These are phyloP conservation scores for Clavispora carvajalis DNA, from an alignment of 805 yeast species.

Conservation along the genomic window DNA sequence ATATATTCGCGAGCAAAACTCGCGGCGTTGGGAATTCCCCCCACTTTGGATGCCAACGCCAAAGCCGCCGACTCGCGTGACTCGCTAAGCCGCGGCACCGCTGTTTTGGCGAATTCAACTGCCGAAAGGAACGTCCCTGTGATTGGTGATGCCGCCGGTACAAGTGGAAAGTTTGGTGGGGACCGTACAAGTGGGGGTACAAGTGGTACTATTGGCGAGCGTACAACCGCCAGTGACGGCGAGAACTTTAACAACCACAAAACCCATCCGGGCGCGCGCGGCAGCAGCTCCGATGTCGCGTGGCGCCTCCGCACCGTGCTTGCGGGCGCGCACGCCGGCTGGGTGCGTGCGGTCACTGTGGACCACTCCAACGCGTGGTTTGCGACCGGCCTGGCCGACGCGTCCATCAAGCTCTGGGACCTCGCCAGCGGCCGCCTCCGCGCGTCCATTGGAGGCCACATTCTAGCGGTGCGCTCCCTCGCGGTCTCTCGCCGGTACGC, in stretches of 20 bases:
- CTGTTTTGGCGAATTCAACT: too few relatives aligned
- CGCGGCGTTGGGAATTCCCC: not conserved
- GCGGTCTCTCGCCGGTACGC: conserved; percentile 74
- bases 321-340: conserved; percentile 83
- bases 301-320: conserved; percentile 74
- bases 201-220: too few relatives aligned
- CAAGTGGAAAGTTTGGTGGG: too few relatives aligned
- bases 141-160: too few relatives aligned
- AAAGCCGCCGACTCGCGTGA: too few relatives aligned
- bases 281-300: not conserved
- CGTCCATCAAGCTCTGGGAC: conserved; percentile 90
- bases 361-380: conserved; percentile 91
- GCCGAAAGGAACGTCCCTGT: too few relatives aligned
- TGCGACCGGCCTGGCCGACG: conserved; percentile 86
- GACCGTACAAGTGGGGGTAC: too few relatives aligned
- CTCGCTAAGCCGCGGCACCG: too few relatives aligned
- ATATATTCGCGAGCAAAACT: not conserved
- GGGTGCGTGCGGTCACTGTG: conserved; percentile 77
- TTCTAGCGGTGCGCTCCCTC: conserved; percentile 80
- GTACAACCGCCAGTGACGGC: too few relatives aligned
- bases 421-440: conserved; percentile 63
- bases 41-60: too few relatives aligned
- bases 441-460: conserved; percentile 83
- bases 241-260: too few relatives aligned
- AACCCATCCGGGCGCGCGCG: too few relatives aligned